phyloP scores from a whole-genome alignment of 805 yeast species.

The Ogataea paradorogensis region DNA sequence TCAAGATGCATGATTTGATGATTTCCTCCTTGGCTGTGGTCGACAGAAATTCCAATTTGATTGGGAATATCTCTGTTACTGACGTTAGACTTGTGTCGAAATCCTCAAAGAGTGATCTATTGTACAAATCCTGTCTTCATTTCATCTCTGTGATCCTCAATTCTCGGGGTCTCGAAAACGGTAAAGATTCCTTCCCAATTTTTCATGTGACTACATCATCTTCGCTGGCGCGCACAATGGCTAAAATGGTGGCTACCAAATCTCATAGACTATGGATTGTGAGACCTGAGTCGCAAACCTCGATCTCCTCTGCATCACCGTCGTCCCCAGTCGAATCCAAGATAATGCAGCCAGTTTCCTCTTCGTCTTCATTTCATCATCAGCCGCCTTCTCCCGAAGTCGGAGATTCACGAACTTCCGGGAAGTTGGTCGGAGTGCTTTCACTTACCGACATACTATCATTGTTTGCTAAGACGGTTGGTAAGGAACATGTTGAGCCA shows the following conservation, averaged over 20 bases:
- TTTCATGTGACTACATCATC: conserved; percentile 84
- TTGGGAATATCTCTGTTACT: conserved; percentile 93
- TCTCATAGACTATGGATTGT: conserved; percentile 89
- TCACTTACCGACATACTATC: conserved; percentile 89
- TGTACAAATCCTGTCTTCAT: conserved; percentile 80
- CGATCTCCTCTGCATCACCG: conserved; percentile 12
- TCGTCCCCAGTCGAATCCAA: conserved; percentile 19
- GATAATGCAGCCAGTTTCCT: conserved; percentile 10
- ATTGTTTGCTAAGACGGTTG: conserved; percentile 71
- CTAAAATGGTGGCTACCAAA: conserved; percentile 92
- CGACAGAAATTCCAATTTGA: conserved; percentile 67
- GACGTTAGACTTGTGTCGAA: conserved; percentile 88
- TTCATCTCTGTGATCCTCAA: conserved; percentile 83
- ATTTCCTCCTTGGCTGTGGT: conserved; percentile 92
- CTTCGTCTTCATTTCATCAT: conserved; percentile 17
- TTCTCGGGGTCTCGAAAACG: conserved; percentile 87
- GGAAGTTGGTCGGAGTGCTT: conserved; percentile 85
- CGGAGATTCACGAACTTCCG: conserved; percentile 52
- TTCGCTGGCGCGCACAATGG: conserved; percentile 83
- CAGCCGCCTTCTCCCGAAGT: conserved; percentile 21
- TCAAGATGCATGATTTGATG: conserved; percentile 77
- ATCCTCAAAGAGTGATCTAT: conserved; percentile 79
- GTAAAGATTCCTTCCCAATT: conserved; percentile 94
- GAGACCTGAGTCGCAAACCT: conserved; percentile 41
- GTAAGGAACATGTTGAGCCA: conserved; percentile 73